These are phyloP conservation scores for Mortierella sp. DNA, from an alignment of 371 early-diverging fungal species.

Conservation along the genomic window DNA sequence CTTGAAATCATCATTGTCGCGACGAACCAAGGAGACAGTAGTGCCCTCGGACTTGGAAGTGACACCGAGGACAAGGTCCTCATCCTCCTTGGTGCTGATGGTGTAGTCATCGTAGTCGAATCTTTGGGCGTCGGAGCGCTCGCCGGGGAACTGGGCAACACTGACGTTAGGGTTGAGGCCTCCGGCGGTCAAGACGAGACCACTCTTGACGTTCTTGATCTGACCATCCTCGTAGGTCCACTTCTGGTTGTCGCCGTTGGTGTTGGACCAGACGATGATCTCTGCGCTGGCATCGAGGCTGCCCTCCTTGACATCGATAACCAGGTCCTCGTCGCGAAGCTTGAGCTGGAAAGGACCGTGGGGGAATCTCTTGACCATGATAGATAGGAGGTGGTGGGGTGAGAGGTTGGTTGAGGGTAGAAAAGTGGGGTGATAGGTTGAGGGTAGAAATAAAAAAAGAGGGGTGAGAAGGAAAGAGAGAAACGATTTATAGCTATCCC, in stretches of 20 bases:
- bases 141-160: background rate
- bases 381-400: slow-evolving; percentile 3
- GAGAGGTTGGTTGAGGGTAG: background rate
- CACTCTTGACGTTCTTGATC: slow-evolving; percentile 26
- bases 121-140: background rate
- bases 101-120: slow-evolving; percentile 36
- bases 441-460: too few relatives aligned
- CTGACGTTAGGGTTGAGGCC: background rate
- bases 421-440: background rate
- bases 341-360: slow-evolving; percentile 17
- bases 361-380: slow-evolving; percentile 25
- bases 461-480: too few relatives aligned
- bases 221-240: slow-evolving; percentile 27
- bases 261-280: slow-evolving; percentile 22
- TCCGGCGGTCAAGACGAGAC: slow-evolving; percentile 17
- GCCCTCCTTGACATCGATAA: slow-evolving; percentile 21
- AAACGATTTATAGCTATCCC: too few relatives aligned
- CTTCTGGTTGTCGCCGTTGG: slow-evolving; percentile 30
- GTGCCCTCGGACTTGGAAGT: background rate
- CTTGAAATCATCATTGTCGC: slow-evolving; percentile 24
- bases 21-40: slow-evolving; percentile 18
- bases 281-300: slow-evolving; percentile 15
- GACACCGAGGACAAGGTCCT: slow-evolving; percentile 32
- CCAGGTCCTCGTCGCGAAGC: slow-evolving; percentile 34
- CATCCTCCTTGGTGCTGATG: slow-evolving; percentile 19